phyloP scores from a whole-genome alignment of 169 alveolate species.

The Eimeria acervulina region DNA sequence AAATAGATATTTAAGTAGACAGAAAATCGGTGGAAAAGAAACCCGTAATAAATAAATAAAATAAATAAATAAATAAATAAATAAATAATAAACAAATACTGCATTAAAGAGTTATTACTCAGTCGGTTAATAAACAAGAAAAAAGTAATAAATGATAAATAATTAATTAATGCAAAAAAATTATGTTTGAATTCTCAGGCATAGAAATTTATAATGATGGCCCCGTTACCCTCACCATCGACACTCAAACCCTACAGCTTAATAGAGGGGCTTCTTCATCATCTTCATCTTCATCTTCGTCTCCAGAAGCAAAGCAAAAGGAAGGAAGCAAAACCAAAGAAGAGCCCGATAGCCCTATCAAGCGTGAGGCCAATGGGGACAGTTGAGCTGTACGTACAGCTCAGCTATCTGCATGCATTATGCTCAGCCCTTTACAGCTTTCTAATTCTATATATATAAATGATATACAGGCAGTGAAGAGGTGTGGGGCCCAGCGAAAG shows the following conservation, averaged over 20 bases:
- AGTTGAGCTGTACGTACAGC: slow-evolving; percentile 42
- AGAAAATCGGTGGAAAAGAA: too few relatives aligned
- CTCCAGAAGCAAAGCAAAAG: neutral
- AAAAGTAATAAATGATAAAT: neutral
- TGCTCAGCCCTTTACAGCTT: neutral
- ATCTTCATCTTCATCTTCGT: neutral
- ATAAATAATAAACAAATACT: too few relatives aligned
- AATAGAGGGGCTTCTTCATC: slow-evolving; percentile 26
- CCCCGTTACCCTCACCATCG: slow-evolving; percentile 42
- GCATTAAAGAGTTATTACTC: neutral
- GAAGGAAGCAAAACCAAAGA: neutral
- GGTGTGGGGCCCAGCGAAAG: neutral
- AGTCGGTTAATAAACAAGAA: too few relatives aligned
- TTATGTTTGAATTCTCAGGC: neutral
- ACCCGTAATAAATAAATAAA: too few relatives aligned
- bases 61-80: too few relatives aligned
- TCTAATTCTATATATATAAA: neutral
- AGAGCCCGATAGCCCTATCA: neutral
- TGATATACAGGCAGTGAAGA: neutral
- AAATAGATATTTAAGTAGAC: too few relatives aligned
- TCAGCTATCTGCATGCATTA: neutral
- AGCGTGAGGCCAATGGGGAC: neutral
- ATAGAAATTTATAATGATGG: slow-evolving; percentile 48
- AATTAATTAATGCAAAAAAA: neutral
- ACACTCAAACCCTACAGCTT: slow-evolving; percentile 34